Evolutionary conservation across 371 early-diverging fungal species (phyloP).

Genomic region (Coemansia sp.): DNA sequence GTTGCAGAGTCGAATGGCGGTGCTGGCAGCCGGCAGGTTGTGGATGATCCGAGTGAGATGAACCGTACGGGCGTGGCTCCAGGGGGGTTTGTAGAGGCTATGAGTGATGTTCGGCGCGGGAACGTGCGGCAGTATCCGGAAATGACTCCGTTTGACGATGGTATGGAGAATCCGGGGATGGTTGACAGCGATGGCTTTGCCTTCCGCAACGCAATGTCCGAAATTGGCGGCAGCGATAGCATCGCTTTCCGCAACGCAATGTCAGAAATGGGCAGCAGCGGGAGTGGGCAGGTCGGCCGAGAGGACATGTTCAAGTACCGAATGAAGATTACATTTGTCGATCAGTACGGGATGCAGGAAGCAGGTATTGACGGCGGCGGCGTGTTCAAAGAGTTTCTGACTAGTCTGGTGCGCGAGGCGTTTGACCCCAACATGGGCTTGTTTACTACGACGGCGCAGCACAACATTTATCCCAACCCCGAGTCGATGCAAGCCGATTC

Average conservation of each 20-base stretch:
- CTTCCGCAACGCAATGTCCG: constrained; percentile 10
- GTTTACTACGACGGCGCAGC: constrained; percentile 73
- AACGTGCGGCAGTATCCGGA: too few relatives aligned
- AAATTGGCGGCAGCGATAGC: neutral
- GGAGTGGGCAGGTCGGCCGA: constrained; percentile 8
- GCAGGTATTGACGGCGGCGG: constrained; percentile 96
- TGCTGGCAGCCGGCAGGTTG: neutral
- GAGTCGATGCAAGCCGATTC: constrained; percentile 42
- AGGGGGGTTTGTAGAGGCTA: neutral
- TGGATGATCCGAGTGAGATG: neutral
- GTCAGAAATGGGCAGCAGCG: neutral
- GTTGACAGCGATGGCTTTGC: neutral
- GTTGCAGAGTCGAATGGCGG: neutral
- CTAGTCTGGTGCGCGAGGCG: constrained; percentile 74
- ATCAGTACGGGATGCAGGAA: constrained; percentile 80
- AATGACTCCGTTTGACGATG: too few relatives aligned
- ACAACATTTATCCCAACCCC: constrained; percentile 81
- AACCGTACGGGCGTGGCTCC: neutral
- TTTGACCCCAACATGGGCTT: constrained; percentile 80
- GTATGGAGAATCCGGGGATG: neutral
- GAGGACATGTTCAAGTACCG: constrained; percentile 62
- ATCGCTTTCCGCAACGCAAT: constrained; percentile 11
- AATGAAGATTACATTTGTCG: constrained; percentile 85
- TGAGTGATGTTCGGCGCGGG: neutral
- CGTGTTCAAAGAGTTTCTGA: constrained; percentile 93